A percentile compares a stretch with the other conserved stretches of the same genome.
Evolutionary conservation across 805 yeast species (phyloP).

Genomic region (Myxozyma monticola): DNA sequence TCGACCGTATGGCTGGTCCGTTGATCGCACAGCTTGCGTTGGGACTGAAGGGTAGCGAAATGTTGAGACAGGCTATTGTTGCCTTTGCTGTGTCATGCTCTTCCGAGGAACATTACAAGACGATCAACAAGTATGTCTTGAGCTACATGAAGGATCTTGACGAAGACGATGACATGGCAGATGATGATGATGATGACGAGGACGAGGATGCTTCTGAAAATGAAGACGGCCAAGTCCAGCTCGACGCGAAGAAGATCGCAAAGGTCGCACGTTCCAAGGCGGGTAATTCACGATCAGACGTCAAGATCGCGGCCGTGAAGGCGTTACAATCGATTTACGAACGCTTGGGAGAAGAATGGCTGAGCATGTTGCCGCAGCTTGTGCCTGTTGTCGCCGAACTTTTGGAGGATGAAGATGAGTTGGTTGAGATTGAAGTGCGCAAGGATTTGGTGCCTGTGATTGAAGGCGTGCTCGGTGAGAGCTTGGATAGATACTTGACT

Average conservation of each 20-base stretch:
- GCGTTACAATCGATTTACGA: slow-evolving; percentile 79
- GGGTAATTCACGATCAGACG: slow-evolving; percentile 18
- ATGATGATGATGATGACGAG: slow-evolving; percentile 7
- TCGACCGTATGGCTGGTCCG: slow-evolving; percentile 64
- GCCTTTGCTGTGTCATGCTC: slow-evolving; percentile 67
- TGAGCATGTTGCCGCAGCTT: slow-evolving; percentile 83
- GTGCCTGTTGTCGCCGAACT: slow-evolving; percentile 95
- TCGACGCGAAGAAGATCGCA: slow-evolving; percentile 17
- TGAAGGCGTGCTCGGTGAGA: slow-evolving; percentile 91
- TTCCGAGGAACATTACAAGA: slow-evolving; percentile 65
- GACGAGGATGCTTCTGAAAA: neutral
- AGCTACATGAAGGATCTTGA: slow-evolving; percentile 65
- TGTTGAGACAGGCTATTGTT: slow-evolving; percentile 76
- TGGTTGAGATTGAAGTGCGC: slow-evolving; percentile 87
- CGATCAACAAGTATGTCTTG: slow-evolving; percentile 62
- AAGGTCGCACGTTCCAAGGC: slow-evolving; percentile 19
- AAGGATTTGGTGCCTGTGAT: slow-evolving; percentile 86
- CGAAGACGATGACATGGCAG: slow-evolving; percentile 45
- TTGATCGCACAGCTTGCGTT: slow-evolving; percentile 61
- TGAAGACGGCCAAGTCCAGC: slow-evolving; percentile 6
- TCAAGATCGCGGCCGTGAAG: slow-evolving; percentile 75
- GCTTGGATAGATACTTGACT: slow-evolving; percentile 59
- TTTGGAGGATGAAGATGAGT: slow-evolving; percentile 93
- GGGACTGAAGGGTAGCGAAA: slow-evolving; percentile 16
- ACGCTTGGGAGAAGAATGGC: slow-evolving; percentile 94